Conservation (phyloP, 148 eudicot species). For the Nyssa sinensis region DNA sequence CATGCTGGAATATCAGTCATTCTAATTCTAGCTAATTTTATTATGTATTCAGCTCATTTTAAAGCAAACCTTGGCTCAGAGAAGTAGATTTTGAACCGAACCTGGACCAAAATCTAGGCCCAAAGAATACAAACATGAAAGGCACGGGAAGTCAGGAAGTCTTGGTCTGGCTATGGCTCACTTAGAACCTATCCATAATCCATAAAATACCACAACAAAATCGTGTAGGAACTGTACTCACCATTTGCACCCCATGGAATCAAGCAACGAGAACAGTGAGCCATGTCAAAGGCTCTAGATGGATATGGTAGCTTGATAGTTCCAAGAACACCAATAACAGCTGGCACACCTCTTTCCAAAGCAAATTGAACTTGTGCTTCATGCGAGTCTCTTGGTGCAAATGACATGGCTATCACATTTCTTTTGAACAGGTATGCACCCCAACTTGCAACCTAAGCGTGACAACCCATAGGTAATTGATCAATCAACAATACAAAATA, state of each 20-base stretch:
- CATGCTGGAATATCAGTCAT: too few species aligned
- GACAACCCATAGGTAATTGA: background rate
- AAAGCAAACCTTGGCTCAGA: too few species aligned
- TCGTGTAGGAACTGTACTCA: conserved; percentile 17
- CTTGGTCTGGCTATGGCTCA: background rate
- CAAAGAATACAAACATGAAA: too few species aligned
- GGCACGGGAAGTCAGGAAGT: too few species aligned
- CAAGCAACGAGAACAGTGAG: conserved; percentile 63
- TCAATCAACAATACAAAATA: conserved; percentile 2
- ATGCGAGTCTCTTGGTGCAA: conserved; percentile 62
- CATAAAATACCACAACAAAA: background rate
- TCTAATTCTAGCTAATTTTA: too few species aligned
- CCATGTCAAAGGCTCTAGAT: conserved; percentile 59
- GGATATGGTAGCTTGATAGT: conserved; percentile 54
- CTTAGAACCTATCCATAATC: background rate
- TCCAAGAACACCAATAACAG: conserved; percentile 55
- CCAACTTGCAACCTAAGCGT: conserved; percentile 58
- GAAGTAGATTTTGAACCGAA: too few species aligned
- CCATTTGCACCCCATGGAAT: conserved; percentile 62
- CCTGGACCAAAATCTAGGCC: too few species aligned
- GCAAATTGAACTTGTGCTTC: conserved; percentile 65
- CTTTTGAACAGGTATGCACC: conserved; percentile 58
- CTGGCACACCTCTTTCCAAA: conserved; percentile 61
- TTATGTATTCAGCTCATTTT: too few species aligned
- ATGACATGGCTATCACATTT: conserved; percentile 59